A percentile compares a stretch with the other conserved stretches of the same genome.
Evolutionary conservation across 1,284 basidiomycete genomes (phyloP).

Genomic region (Ceratobasidium sp.): DNA sequence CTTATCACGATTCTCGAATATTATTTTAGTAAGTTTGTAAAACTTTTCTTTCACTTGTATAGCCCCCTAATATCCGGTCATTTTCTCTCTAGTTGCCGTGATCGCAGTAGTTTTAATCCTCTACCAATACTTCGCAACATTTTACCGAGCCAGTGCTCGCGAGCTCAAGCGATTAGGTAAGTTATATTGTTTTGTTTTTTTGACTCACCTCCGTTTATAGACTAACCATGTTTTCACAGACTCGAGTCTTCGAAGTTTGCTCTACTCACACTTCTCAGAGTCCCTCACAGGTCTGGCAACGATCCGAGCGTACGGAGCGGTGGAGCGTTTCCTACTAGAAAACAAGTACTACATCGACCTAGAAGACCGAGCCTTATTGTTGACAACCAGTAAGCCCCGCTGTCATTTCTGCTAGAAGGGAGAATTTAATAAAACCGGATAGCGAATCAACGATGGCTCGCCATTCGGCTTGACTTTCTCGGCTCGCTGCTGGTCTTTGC

Average conservation of each 20-base stretch:
- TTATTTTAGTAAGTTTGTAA: slow-evolving; percentile 68
- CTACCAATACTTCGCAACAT: slow-evolving; percentile 67
- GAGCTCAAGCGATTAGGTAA: slow-evolving; percentile 77
- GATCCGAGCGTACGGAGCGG: slow-evolving; percentile 76
- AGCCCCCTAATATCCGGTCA: not conserved
- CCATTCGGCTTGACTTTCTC: slow-evolving; percentile 78
- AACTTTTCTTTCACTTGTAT: too few species aligned
- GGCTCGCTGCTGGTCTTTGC: slow-evolving; percentile 73
- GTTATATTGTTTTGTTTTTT: slow-evolving; percentile 32
- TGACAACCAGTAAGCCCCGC: slow-evolving; percentile 60
- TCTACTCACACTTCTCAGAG: slow-evolving; percentile 86
- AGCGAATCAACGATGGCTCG: slow-evolving; percentile 69
- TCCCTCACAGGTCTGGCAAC: slow-evolving; percentile 78
- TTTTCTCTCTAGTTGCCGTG: slow-evolving; percentile 53
- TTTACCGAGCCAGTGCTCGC: slow-evolving; percentile 73
- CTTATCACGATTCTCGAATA: slow-evolving; percentile 76
- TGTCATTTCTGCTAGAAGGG: not conserved
- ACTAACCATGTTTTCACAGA: slow-evolving; percentile 57
- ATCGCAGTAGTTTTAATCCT: slow-evolving; percentile 64
- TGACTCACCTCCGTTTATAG: not conserved
- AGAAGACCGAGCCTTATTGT: slow-evolving; percentile 70
- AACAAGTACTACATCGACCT: slow-evolving; percentile 80
- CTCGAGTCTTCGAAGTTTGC: slow-evolving; percentile 71
- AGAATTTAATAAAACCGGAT: not conserved
- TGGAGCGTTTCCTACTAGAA: slow-evolving; percentile 68